These are phyloP conservation scores for Vigna angularis DNA, from an alignment of 306 rosid genomes.

Conservation along the genomic window DNA sequence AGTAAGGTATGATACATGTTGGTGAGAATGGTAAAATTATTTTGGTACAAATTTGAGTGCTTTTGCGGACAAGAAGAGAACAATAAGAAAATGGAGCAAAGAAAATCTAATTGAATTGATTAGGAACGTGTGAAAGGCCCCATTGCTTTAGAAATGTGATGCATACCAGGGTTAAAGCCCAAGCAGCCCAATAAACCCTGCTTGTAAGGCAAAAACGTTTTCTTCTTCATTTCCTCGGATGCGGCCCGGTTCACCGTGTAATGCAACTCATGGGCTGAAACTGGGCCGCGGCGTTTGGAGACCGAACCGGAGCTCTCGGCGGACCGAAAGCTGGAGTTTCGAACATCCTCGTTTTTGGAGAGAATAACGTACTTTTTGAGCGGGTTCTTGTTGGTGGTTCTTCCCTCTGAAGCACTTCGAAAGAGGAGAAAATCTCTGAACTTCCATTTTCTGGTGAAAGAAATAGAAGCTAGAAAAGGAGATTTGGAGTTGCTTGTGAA, in stretches of 20 bases:
- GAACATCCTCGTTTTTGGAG: slow-evolving; percentile 68
- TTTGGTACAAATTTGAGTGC: slow-evolving; percentile 38
- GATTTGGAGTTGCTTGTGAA: slow-evolving; percentile 51
- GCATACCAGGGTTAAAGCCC: slow-evolving; percentile 67
- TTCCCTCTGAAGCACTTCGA: slow-evolving; percentile 91
- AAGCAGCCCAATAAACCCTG: slow-evolving; percentile 87
- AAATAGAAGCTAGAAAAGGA: slow-evolving; percentile 65
- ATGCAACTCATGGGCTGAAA: slow-evolving; percentile 90
- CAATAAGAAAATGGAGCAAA: slow-evolving; percentile 6
- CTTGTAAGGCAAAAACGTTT: slow-evolving; percentile 87
- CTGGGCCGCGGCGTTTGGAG: slow-evolving; percentile 68
- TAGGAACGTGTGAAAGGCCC: slow-evolving; percentile 71
- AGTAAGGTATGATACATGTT: background rate
- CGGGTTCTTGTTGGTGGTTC: slow-evolving; percentile 71
- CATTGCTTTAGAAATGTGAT: slow-evolving; percentile 65
- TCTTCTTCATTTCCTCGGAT: slow-evolving; percentile 86
- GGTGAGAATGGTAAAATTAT: slow-evolving; percentile 32
- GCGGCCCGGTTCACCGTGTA: slow-evolving; percentile 91
- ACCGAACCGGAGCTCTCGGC: slow-evolving; percentile 72
- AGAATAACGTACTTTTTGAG: slow-evolving; percentile 53
- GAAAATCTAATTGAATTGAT: slow-evolving; percentile 39
- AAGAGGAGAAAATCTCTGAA: slow-evolving; percentile 73
- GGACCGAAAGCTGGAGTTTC: slow-evolving; percentile 85
- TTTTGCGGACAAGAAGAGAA: slow-evolving; percentile 19
- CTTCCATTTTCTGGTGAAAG: slow-evolving; percentile 80